Base-by-base conservation (phyloP, 768 basidiomycete genomes). In the Mrakia gelida region DNA sequence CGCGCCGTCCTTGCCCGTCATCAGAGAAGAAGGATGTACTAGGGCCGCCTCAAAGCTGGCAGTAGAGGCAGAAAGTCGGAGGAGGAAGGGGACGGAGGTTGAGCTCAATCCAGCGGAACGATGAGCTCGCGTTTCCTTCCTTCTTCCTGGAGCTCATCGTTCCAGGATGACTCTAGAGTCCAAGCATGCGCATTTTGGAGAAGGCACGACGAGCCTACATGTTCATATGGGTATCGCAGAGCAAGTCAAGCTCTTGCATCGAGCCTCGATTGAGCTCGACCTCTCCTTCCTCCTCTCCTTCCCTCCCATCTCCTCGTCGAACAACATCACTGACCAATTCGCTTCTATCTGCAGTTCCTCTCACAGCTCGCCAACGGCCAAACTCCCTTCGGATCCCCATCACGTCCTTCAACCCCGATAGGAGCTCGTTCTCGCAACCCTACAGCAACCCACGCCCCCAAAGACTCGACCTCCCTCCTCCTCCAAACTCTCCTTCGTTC, bases 381-480 rank as follows among this genome's bases (percentile, higher is more conserved):
- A 41, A 73, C 72, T 21, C 34, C 72, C 34, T 49, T 38, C 26
- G 54, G 34, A 0, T 59, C 54, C 6, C 34, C 32, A 4, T 30
- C 49, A 11, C 34, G 21, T 30, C 32, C 67, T 26, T 45, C 26
- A 6, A 71, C 68, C 15, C 32, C 54, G 0, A 41, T n/a, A 18
- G 67, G 38, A 26, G 32, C 30, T 30, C 75, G 41, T 23, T 67
- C 52, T 30, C 45, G 34, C 67, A 28, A 65, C 28, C 63, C 28
- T 21, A 28, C 54, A 56, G 30, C 38, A 26, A n/a, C 16, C 1
- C 32, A 59, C 56, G 28, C 56, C 1, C 34, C 56, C 2, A 59
- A 30, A 30, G n/a, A 38, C 65, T 75, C 41, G 30, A 32, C 23
- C n/a, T 75, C 45, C 38, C 49, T 52, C 28, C 74, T 75, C 56